Base-by-base conservation (phyloP, 2,329 filamentous ascomycete species). In the Rhynchosporium secalis region DNA sequence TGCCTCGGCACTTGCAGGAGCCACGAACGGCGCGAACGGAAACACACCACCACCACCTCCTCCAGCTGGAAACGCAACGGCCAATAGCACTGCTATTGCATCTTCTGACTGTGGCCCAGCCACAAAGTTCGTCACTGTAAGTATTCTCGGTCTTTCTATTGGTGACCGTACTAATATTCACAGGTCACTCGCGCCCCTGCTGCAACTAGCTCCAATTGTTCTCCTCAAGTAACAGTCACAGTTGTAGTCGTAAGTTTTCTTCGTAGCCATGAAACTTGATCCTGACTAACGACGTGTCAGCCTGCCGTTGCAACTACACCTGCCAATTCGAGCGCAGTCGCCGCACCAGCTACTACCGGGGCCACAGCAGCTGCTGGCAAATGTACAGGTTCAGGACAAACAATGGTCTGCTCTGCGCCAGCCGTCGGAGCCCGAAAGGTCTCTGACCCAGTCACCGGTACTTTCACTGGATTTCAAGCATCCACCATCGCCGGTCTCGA, bases 401-500 rank as follows among this genome's bases (percentile, higher is more conserved):
- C 63, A 36, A 62, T 65, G 31, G 60, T 65, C 40, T 64, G 66
- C 61, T 43, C 56, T 41, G 33, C 60, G 3, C 48, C 55, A 33
- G 52, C 60, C 26, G 58, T n/a, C 4, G 62, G 49, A 49, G 56
- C 52, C 2, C 40, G 51, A 4, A 66, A 61, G 3, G 62, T 63
- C 15, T 60, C 62, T 20, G 46, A 65, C 46, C 47, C 65, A 33
- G 63, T 67, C 28, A 67, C 62, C n/a, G 64, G 66, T 28, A 62
- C 40, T n/a, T 64, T 61, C 46, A 43, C 26, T 9, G 66, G 64
- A 10, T 68, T 68, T 48, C 58, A 63, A 29, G 60, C 64, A 3
- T 68, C 64, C 73, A 76, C 9, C 38, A 63, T 66, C 20, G 51
- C 64, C 3, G 62, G 48, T 38, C 76, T 78, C n/a, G 79, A 82